A percentile compares a stretch with the other conserved stretches of the same genome.
These are phyloP conservation scores for Coemansia sp. DNA, from an alignment of 192 early-diverging fungal genomes.

Conservation along the genomic window DNA sequence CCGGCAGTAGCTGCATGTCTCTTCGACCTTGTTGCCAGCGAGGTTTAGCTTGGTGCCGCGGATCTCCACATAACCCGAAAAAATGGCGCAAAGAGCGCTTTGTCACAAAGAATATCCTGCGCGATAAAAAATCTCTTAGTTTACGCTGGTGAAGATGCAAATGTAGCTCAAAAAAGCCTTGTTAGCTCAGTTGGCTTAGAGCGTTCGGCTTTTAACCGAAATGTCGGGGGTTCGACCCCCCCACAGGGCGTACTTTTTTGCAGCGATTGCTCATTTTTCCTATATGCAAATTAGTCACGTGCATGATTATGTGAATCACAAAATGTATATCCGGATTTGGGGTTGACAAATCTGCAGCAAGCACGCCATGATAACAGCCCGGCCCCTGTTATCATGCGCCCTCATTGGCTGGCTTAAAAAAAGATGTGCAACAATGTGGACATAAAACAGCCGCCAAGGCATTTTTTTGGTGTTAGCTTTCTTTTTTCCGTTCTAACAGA, in stretches of 20 bases:
- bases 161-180: constrained; percentile 1
- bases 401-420: constrained; percentile 1
- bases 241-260: constrained; percentile 10
- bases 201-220: constrained; percentile 36
- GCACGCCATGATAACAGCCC: constrained; percentile 17
- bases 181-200: constrained; percentile 30
- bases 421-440: not conserved
- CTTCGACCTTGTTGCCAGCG: no score
- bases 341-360: not conserved
- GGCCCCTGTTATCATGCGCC: not conserved
- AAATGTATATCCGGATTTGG: not conserved
- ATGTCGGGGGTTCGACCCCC: constrained; percentile 33
- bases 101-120: no score
- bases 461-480: not conserved
- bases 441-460: not conserved
- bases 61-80: no score
- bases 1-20: no score
- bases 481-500: not conserved
- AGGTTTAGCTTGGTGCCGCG: no score
- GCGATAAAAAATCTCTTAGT: no score
- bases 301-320: not conserved
- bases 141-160: not conserved
- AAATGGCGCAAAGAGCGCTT: no score
- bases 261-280: not conserved
- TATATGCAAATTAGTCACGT: no score